Percentiles rank a stretch among this genome's conserved stretches.
phyloP scores from a whole-genome alignment of 2,329 filamentous ascomycete species.

The Ciborinia camelliae region DNA sequence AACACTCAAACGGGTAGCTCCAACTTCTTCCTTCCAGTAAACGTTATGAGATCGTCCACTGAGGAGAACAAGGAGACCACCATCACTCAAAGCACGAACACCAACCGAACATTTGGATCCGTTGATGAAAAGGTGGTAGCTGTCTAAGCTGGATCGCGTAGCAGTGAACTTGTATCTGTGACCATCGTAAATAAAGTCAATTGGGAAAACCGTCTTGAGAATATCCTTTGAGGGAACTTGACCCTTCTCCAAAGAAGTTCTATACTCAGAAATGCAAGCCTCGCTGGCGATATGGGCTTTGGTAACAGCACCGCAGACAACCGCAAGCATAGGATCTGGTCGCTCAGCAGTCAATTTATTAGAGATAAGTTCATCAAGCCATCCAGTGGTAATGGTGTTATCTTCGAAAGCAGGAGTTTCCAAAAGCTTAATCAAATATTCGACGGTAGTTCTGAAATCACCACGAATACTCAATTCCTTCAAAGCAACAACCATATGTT shows the following conservation, averaged over 20 bases:
- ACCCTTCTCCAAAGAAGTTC: constrained; percentile 86
- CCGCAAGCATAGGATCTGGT: constrained; percentile 88
- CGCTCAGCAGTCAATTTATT: constrained; percentile 96
- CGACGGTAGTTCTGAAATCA: constrained; percentile 97
- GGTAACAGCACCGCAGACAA: constrained; percentile 90
- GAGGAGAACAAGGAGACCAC: constrained; percentile 86
- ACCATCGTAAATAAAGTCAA: constrained; percentile 99
- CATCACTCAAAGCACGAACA: constrained; percentile 87
- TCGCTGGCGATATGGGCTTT: constrained; percentile 96
- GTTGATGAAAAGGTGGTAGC: constrained; percentile 98
- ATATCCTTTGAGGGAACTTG: constrained; percentile 96
- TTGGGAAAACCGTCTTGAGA: constrained; percentile 92
- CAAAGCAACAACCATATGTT: constrained; percentile 98
- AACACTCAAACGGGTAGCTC: constrained; percentile 90
- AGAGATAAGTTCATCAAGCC: constrained; percentile 97
- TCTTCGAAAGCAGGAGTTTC: constrained; percentile 98
- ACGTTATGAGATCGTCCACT: constrained; percentile 94
- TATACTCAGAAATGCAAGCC: constrained; percentile 81
- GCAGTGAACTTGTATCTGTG: constrained; percentile 97
- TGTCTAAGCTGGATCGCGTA: constrained; percentile 85
- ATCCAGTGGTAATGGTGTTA: constrained; percentile 98
- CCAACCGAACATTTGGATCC: constrained; percentile 94
- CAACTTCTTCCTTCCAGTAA: constrained; percentile 99
- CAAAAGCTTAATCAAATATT: constrained; percentile 97
- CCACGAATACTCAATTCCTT: constrained; percentile 99